These are phyloP conservation scores for Erodium maritimum DNA, from an alignment of 345 rosid genomes.

Conservation along the genomic window DNA sequence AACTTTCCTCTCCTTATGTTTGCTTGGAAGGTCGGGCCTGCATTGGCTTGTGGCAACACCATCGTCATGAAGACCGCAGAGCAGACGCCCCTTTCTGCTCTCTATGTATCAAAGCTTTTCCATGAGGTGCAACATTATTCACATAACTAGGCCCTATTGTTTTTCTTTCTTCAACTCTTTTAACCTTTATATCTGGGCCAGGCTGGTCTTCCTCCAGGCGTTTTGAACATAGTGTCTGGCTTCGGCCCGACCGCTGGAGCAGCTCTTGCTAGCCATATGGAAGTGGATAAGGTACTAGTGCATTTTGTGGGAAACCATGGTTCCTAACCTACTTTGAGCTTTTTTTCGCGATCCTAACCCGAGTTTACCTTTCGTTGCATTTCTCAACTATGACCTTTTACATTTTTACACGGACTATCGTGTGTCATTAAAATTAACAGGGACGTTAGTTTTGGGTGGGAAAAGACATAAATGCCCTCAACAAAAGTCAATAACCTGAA, in stretches of 20 bases:
- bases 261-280: constrained; percentile 83
- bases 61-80: constrained; percentile 79
- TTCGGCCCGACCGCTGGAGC: constrained; percentile 87
- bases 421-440: no score
- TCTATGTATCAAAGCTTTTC: constrained; percentile 45
- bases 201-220: constrained; percentile 97
- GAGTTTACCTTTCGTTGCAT: no score
- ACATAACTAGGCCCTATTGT: background rate
- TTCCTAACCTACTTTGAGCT: no score
- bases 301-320: no score
- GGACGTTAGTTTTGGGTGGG: no score
- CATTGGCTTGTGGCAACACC: constrained; percentile 86
- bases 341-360: no score
- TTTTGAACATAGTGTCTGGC: constrained; percentile 76
- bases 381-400: no score
- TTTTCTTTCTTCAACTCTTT: constrained; percentile 2
- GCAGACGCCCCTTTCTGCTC: constrained; percentile 83
- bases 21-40: constrained; percentile 88
- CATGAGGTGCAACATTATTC: constrained; percentile 55
- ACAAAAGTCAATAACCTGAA: no score
- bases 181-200: constrained; percentile 13
- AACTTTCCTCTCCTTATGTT: constrained; percentile 88
- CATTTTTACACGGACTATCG: no score
- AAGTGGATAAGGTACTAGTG: constrained; percentile 77
- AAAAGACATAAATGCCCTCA: no score